Evolutionary conservation across 1,139 yeast genomes (phyloP), one percentile per base, ranked within the genome.

Genomic region (Saccharomyces uvarum): DNA sequence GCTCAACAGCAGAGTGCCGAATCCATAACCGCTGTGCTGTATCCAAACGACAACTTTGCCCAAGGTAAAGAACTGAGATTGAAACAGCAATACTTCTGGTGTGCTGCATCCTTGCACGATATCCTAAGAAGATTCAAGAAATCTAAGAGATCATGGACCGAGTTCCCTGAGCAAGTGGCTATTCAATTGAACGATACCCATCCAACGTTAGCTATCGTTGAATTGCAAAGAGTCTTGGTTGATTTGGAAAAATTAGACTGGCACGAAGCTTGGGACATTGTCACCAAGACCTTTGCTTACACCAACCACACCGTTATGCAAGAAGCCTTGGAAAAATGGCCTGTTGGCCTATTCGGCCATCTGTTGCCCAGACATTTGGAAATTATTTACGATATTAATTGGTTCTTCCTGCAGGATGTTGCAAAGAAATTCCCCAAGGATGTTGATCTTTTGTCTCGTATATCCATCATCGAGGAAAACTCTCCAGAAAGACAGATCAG

Each of bases 1-100:
- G 79, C 79, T 47, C 84, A 84, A 56, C 96, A 88, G 70, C 96
- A 89, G 71, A 77, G 82, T 57, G 97, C 97, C 2, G 97, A 89
- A 71, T 84, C 95, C 27, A 88, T 91, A 63, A 88, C 97, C 42
- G 88, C 97, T 3, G 97, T 89, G 13, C 76, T 89, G 67, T 90
- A 90, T 72, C 97, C 97, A 57, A 90, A 90, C 71, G 97, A 90
- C 70, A 90, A 90, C 71, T 90, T 90, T 70, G 86, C 88, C 67
- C 80, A 83, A 60, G 98, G 98, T 64, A 91, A 91, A 73, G 96
- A 88, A 68, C 78, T 91, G 67, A 83, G 98, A 71, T 81, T 91
- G 71, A 91, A 90, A 73, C 97, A 91, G 74, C 97, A 91, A 73
- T 91, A 88, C 74, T 91, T 91, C 73, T 91, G 98, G 98, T 96